These are phyloP conservation scores for Malassezia furfur DNA, from an alignment of 1,284 basidiomycete genomes.

Conservation along the genomic window DNA sequence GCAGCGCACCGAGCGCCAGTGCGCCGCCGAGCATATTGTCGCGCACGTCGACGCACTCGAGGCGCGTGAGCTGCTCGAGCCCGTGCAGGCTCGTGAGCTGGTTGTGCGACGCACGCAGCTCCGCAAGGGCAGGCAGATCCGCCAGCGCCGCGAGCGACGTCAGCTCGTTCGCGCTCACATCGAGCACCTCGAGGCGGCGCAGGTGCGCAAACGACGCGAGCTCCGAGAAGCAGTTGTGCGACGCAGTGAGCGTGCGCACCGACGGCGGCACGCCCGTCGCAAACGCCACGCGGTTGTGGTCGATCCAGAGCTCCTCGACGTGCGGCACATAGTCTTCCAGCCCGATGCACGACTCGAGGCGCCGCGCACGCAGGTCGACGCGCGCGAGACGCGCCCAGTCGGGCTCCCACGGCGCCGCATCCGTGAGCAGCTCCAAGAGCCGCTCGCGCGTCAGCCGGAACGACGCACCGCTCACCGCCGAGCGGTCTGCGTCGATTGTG, in stretches of 20 bases:
- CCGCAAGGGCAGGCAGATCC: conserved; percentile 60
- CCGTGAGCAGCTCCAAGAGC: conserved; percentile 83
- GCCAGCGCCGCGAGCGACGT: conserved; percentile 52
- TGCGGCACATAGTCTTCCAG: conserved; percentile 86
- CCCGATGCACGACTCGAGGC: conserved; percentile 76
- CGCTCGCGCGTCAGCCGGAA: conserved; percentile 84
- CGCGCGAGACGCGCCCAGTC: conserved; percentile 73
- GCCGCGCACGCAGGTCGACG: conserved; percentile 70
- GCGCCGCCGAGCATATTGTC: conserved; percentile 61
- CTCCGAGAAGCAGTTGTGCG: conserved; percentile 56
- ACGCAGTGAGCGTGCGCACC: conserved; percentile 27
- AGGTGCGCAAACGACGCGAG: conserved; percentile 83
- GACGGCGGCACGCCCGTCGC: conserved; percentile 36
- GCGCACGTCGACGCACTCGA: conserved; percentile 72
- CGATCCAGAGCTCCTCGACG: conserved; percentile 68
- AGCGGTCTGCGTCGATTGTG: conserved; percentile 54
- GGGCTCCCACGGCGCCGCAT: conserved; percentile 87
- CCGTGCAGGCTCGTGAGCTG: conserved; percentile 67
- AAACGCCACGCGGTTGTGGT: conserved; percentile 36
- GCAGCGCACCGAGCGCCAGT: conserved; percentile 52
- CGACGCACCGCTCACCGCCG: conserved; percentile 82
- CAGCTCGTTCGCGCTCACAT: conserved; percentile 81
- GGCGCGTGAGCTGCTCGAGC: conserved; percentile 55
- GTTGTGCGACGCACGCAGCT: conserved; percentile 79
- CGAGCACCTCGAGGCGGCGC: conserved; percentile 72